Conservation (phyloP, 2,329 filamentous ascomycete genomes). For the Fusarium robinianum region DNA sequence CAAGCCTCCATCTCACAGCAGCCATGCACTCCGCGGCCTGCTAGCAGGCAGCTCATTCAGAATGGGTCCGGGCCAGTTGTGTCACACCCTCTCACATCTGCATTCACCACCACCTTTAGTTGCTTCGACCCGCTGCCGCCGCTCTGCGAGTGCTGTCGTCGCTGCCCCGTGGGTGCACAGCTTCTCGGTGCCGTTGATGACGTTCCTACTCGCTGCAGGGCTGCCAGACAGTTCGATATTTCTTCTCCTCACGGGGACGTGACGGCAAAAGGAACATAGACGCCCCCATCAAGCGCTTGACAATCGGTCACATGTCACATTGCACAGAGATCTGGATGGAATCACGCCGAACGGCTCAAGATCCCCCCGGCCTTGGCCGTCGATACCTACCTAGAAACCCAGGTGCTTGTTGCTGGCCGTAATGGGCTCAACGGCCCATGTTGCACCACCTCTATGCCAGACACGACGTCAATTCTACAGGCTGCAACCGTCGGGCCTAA, state of each 20-base stretch:
- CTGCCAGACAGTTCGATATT: not conserved
- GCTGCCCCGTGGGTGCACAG: constrained; percentile 5
- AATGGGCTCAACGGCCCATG: constrained; percentile 28
- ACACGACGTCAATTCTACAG: constrained; percentile 27
- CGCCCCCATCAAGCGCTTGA: constrained; percentile 36
- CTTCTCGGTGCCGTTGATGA: not conserved
- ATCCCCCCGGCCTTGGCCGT: constrained; percentile 13
- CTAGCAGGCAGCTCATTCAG: constrained; percentile 23
- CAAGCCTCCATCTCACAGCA: constrained; percentile 17
- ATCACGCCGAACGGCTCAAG: constrained; percentile 29
- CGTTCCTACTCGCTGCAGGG: not conserved
- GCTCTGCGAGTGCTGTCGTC: constrained; percentile 9
- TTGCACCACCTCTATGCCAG: constrained; percentile 31
- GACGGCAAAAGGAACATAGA: constrained; percentile 16
- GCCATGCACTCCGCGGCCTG: constrained; percentile 1
- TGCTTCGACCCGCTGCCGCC: constrained; percentile 15
- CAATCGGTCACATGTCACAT: constrained; percentile 56
- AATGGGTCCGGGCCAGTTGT: constrained; percentile 15
- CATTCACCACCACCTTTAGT: constrained; percentile 23
- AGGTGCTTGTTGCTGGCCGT: constrained; percentile 23
- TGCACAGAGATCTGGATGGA: constrained; percentile 51
- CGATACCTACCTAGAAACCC: constrained; percentile 6
- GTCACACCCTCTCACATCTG: constrained; percentile 22
- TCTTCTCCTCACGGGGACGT: constrained; percentile 1
- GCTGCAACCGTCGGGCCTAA: constrained; percentile 22